Conservation (phyloP, 371 early-diverging fungal genomes). For the Sanchytrium tribonematis region DNA sequence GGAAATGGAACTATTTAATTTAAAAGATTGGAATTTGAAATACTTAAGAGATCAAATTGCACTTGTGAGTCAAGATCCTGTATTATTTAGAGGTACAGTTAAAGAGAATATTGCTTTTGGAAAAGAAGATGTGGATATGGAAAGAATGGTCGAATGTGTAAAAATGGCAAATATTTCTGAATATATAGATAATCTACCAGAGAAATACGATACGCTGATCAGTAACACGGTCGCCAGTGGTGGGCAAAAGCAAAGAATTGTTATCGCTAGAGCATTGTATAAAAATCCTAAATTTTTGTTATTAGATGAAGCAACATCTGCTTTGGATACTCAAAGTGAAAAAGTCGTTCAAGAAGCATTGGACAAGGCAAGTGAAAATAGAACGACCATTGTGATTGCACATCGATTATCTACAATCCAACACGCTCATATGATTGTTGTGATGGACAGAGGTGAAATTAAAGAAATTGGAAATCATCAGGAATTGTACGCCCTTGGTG, state of each 20-base stretch:
- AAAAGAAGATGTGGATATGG: not conserved
- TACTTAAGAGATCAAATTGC: slow-evolving; percentile 1
- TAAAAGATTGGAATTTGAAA: not conserved
- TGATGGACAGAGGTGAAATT: slow-evolving; percentile 32
- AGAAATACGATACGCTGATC: slow-evolving; percentile 9
- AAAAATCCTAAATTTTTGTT: slow-evolving; percentile 20
- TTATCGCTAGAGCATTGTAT: not conserved
- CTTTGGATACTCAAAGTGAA: slow-evolving; percentile 44
- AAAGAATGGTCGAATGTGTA: slow-evolving; percentile 7
- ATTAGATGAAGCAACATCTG: slow-evolving; percentile 24
- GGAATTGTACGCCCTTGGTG: slow-evolving; percentile 21
- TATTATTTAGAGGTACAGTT: slow-evolving; percentile 1
- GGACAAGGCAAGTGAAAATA: slow-evolving; percentile 31
- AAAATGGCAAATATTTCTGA: slow-evolving; percentile 6
- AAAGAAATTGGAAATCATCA: slow-evolving; percentile 54
- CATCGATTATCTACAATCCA: slow-evolving; percentile 41
- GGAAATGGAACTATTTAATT: not conserved
- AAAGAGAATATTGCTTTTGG: slow-evolving; percentile 1
- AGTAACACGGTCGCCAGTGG: slow-evolving; percentile 21
- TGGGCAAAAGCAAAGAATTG: slow-evolving; percentile 43
- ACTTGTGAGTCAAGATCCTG: not conserved
- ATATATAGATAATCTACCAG: slow-evolving; percentile 6
- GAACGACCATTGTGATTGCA: slow-evolving; percentile 45
- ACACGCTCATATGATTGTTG: slow-evolving; percentile 21
- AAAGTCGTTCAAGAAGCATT: slow-evolving; percentile 60